Conservation (phyloP, 106 monocot species). For the Vanilla planifolia region DNA sequence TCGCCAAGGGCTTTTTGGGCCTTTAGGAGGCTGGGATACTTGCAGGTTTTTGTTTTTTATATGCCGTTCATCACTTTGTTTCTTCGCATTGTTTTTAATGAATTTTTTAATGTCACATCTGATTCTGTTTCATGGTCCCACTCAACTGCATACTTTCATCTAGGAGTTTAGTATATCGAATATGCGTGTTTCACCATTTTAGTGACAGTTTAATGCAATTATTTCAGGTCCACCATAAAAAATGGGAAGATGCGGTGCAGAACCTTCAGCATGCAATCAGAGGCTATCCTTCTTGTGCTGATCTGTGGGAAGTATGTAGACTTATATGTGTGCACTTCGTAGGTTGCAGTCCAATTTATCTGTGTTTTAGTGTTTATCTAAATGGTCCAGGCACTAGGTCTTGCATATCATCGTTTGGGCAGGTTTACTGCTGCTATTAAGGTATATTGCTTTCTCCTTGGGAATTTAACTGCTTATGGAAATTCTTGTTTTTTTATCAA, state of each 20-base stretch:
- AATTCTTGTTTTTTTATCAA: neutral
- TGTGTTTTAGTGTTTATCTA: conserved; percentile 6
- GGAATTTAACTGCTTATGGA: neutral
- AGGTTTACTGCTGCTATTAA: conserved; percentile 95
- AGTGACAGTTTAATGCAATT: neutral
- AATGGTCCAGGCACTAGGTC: conserved; percentile 62
- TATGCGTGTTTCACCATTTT: neutral
- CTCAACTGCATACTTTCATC: neutral
- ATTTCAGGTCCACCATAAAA: conserved; percentile 72
- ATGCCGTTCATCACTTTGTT: conserved; percentile 2
- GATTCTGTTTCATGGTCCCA: neutral
- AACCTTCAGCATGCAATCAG: conserved; percentile 91
- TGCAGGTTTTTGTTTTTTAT: conserved; percentile 59
- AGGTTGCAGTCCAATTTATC: conserved; percentile 2
- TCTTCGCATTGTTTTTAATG: neutral
- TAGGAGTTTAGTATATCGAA: neutral
- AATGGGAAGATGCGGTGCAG: conserved; percentile 79
- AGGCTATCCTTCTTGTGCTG: conserved; percentile 74
- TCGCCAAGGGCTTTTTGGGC: conserved; percentile 97
- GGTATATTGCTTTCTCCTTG: conserved; percentile 28
- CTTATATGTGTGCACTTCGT: neutral
- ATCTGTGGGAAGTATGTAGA: conserved; percentile 83
- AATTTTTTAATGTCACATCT: neutral
- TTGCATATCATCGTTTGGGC: conserved; percentile 81
- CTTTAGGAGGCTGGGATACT: conserved; percentile 75